These are phyloP conservation scores for Conticribra weissflogii DNA, from an alignment of 108 stramenopile genomes.

Conservation along the genomic window DNA sequence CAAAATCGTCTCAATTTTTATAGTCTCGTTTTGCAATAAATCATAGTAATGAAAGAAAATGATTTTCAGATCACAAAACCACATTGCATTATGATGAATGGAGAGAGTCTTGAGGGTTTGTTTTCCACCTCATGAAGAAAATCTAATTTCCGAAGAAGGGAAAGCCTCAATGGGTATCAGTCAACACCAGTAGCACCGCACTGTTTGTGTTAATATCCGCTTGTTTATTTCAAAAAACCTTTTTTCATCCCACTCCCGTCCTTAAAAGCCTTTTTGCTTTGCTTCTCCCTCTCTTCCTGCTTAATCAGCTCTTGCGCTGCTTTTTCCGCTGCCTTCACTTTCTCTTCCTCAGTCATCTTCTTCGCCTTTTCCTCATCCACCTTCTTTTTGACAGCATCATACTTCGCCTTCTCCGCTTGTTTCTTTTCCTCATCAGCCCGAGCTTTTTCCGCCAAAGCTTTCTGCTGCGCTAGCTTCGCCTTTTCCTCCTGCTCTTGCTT, in stretches of 20 bases:
- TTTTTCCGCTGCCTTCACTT: constrained; percentile 26
- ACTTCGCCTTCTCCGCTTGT: constrained; percentile 50
- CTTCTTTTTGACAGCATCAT: constrained; percentile 40
- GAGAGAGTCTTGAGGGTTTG: no score
- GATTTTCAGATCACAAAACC: no score
- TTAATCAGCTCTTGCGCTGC: constrained; percentile 67
- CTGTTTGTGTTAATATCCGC: no score
- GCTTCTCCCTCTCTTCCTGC: constrained; percentile 73
- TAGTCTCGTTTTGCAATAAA: no score
- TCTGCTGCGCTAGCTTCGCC: constrained; percentile 55
- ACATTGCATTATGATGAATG: no score
- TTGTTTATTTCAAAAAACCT: constrained; percentile 63
- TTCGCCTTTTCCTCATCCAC: constrained; percentile 50
- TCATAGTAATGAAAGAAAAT: no score
- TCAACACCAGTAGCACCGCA: not conserved
- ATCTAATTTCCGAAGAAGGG: no score
- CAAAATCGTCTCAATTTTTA: no score
- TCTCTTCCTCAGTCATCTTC: constrained; percentile 40
- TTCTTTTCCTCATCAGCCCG: constrained; percentile 24
- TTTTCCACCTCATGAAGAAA: no score
- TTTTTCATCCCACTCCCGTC: constrained; percentile 69
- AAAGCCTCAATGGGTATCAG: no score
- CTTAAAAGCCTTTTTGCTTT: constrained; percentile 77
- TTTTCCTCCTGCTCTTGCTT: constrained; percentile 75
- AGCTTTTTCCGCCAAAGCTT: constrained; percentile 59